Evolutionary conservation across 208 protist species (phyloP), one percentile per base, ranked within the genome.

Genomic region (Vickermania ingenoplastis): DNA sequence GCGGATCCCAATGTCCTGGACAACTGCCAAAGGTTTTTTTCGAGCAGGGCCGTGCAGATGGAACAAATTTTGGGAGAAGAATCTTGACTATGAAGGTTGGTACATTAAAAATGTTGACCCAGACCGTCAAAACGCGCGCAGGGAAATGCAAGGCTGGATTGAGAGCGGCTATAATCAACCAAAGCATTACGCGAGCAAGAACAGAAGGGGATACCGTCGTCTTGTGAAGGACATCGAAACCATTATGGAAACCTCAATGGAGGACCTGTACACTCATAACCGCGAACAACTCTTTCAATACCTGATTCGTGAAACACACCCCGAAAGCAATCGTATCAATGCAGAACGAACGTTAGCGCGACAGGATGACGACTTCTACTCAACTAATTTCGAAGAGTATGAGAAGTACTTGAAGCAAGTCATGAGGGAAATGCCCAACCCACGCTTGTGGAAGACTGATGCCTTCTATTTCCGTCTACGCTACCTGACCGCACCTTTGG

Each of bases 81-180:
- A 94, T 63, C 62, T 94, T 2, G 87, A 94, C 64, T 94, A 94
- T 65, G 87, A 94, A 45, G 87, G 87, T 24, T 94, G 87, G 87
- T 94, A 91, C 63, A 85, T 94, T 53, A 94, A 91, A 66, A 91
- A 91, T 68, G 87, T 94, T 3, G 84, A 94, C 67, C 87, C 87
- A 21, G 87, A 94, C 61, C 79, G 79, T 11, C 65, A 89, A 58
- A 89, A 88, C 45, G 83, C 87, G 2, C 79, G 83, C 13, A 71
- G 75, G 2, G 83, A 91, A 57, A 77, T 91, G 71, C 87, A 91
- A 57, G 83, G 81, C 1, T 89, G 80, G 83, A 63, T 91, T 23
- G 87, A 94, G 51, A 89, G 80, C 63, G 82, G 80, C 28, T 94
- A 94, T 73, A 91, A 90, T 63, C 84, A 94, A 61, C 84, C 87